Conservation (phyloP, 805 yeast species). For the Myxozyma vanderwaltii region DNA sequence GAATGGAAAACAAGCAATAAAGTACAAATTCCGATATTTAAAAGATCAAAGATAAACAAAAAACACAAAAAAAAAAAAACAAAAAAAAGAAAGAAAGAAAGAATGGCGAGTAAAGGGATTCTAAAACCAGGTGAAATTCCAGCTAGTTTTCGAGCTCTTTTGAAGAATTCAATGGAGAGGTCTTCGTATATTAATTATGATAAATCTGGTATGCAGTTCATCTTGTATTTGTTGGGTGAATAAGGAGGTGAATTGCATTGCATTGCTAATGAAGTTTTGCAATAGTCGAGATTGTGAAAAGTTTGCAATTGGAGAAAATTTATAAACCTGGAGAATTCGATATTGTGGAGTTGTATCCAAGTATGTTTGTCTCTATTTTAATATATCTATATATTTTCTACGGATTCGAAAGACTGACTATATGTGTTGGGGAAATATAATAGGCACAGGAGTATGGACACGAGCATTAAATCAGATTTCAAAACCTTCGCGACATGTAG, state of each 20-base stretch:
- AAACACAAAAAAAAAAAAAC: too few species aligned
- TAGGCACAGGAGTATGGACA: conserved; percentile 61
- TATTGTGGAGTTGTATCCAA: conserved; percentile 17
- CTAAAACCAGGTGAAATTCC: neutral
- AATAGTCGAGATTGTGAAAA: conserved; percentile 14
- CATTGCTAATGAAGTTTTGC: neutral
- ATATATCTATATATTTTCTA: too few species aligned
- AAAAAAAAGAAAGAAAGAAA: too few species aligned
- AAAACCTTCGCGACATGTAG: conserved; percentile 62
- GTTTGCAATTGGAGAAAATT: neutral
- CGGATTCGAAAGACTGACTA: neutral
- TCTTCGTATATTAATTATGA: conserved; percentile 8
- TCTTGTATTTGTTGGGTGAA: neutral
- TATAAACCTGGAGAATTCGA: conserved; percentile 15
- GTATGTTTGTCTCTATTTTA: neutral
- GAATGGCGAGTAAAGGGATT: neutral
- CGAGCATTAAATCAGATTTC: conserved; percentile 61
- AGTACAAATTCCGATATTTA: too few species aligned
- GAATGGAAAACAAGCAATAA: too few species aligned
- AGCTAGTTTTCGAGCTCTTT: neutral
- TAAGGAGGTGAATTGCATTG: neutral
- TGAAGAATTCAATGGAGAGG: neutral
- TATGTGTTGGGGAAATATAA: neutral
- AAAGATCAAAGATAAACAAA: too few species aligned
- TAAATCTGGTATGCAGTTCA: neutral